Base-by-base conservation (phyloP, 805 yeast species). In the Huiozyma sinensis region DNA sequence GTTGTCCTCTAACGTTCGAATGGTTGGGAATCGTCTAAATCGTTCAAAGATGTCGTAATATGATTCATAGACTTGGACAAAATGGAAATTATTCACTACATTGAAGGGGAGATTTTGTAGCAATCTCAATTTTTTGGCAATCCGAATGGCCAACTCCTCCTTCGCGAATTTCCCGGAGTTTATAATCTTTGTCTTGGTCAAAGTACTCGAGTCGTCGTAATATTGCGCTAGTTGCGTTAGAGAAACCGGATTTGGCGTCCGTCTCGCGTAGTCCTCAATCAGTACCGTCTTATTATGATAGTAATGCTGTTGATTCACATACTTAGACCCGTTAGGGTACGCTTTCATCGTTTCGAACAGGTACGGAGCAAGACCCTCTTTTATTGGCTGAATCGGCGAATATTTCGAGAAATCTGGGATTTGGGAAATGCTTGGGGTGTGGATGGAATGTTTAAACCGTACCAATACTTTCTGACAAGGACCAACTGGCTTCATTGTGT, bases 101-200 rank as follows among this genome's bases (percentile, higher is more conserved):
- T 81, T 80, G 65, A 80, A 90, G 1, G 96, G 96, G 45, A 90
- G 64, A 6, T 71, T 69, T 60, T 90, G 97, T 60, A 90, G 68
- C 46, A 85, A 89, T 51, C 81, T 66, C 30, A 90, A 73, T 42
- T 92, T 75, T 63, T 84, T 75, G 5, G 95, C 89, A 50, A 90
- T 71, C 53, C 98, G 68, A 17, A 84, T 79, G 6, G 95, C 88
- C 28, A 92, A 66, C 58, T 90, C 97, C 36, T 82, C 70, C 39
- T 94, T 69, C 1, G 88, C 96, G 59, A 90, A 92, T 57, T 83
- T 86, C 13, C 96, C 97, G 49, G 92, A 81, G 36, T 80, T 70
- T 8, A 90, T 67, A 41, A 90, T 71, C 64, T 89, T 88, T 33
- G 81, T 85, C 50, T 76, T 77, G 10, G 87, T 83, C 42, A 90